Percentiles rank a stretch among this genome's conserved stretches.
These are phyloP conservation scores for Vitis amurensis DNA, from an alignment of 164 flowering plant genomes.

Conservation along the genomic window DNA sequence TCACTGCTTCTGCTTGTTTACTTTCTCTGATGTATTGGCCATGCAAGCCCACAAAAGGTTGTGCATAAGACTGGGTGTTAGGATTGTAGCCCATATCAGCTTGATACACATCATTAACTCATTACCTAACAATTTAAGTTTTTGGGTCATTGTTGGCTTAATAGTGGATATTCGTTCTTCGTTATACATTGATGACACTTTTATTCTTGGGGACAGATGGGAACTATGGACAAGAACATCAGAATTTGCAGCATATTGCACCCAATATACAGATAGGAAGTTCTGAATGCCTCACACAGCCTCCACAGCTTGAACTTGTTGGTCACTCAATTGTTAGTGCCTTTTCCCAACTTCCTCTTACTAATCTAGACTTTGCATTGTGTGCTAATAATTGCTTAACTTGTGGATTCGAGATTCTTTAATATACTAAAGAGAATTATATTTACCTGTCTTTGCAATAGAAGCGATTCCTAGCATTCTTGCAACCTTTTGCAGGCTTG, in stretches of 20 bases:
- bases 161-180: not conserved
- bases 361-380: not conserved
- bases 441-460: not conserved
- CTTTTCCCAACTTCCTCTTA: not conserved
- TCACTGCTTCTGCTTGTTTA: too few relatives aligned
- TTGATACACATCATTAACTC: too few relatives aligned
- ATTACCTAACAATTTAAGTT: too few relatives aligned
- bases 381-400: not conserved
- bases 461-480: slow-evolving; percentile 11
- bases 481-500: slow-evolving; percentile 60
- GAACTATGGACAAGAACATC: slow-evolving; percentile 31
- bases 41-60: too few relatives aligned
- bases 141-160: too few relatives aligned
- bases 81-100: too few relatives aligned
- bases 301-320: slow-evolving; percentile 79
- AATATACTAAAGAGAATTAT: not conserved
- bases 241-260: slow-evolving; percentile 35
- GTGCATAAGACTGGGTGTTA: too few relatives aligned
- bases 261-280: slow-evolving; percentile 36
- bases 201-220: slow-evolving; percentile 32
- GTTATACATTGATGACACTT: not conserved
- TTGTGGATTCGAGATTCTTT: not conserved
- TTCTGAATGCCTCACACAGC: slow-evolving; percentile 48
- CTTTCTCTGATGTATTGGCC: too few relatives aligned
- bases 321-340: slow-evolving; percentile 86